Conservation (phyloP, 78 protist genomes). For the Creolimax fragrantissima region DNA sequence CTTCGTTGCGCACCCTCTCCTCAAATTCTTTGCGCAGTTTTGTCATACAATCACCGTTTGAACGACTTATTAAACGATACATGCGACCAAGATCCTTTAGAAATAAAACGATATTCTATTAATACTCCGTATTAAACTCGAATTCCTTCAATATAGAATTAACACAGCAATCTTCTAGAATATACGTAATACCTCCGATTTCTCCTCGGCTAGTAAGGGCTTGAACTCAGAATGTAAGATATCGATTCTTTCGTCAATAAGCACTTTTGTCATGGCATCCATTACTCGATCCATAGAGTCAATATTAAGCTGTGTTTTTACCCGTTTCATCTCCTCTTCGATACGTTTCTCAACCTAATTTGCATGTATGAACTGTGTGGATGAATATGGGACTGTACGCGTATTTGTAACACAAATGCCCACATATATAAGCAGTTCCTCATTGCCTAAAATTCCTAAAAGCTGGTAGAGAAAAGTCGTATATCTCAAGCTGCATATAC, state of each 20-base stretch:
- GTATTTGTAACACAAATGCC: too few species aligned
- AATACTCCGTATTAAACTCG: too few species aligned
- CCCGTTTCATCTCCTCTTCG: neutral
- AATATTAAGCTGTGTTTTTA: neutral
- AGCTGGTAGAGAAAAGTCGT: too few species aligned
- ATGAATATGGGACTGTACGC: too few species aligned
- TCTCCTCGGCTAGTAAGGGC: neutral
- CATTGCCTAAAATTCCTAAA: too few species aligned
- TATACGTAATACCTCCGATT: neutral
- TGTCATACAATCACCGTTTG: neutral
- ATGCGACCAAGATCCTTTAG: neutral
- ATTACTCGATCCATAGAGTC: neutral
- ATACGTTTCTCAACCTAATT: neutral
- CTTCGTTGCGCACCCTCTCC: constrained; percentile 6
- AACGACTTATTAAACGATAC: neutral
- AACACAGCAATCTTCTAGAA: too few species aligned
- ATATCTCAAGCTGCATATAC: too few species aligned
- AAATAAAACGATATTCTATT: too few species aligned
- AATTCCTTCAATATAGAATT: too few species aligned
- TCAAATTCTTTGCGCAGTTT: neutral
- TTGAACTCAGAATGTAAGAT: neutral
- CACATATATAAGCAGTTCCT: too few species aligned
- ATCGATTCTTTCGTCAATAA: neutral
- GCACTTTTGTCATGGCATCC: neutral
- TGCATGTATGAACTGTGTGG: too few species aligned